Conservation (phyloP, 768 basidiomycete genomes). For the Cyclocybe aegerita region DNA sequence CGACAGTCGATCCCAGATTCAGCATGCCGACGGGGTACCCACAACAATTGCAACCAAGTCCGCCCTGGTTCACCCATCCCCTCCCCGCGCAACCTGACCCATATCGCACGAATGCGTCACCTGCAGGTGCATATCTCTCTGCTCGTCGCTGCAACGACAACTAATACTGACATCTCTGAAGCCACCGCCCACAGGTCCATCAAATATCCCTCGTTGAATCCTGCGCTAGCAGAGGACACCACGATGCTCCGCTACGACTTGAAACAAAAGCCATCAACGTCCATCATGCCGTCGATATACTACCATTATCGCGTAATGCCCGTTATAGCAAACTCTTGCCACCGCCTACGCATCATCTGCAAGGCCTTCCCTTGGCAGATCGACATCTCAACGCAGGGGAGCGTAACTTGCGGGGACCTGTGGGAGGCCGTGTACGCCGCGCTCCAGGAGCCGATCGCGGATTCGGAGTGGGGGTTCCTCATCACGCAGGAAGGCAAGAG, state of each 20-base stretch:
- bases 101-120: not conserved
- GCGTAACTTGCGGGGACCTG: conserved; percentile 50
- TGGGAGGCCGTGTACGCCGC: conserved; percentile 52
- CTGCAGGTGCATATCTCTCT: not conserved
- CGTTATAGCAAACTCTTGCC: conserved; percentile 36
- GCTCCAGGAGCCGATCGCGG: conserved; percentile 54
- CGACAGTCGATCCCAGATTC: too few species aligned
- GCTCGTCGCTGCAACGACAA: not conserved
- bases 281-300: conserved; percentile 43
- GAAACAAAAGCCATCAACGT: conserved; percentile 37
- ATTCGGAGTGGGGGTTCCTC: conserved; percentile 69
- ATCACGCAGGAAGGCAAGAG: conserved; percentile 39
- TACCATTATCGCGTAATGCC: conserved; percentile 32
- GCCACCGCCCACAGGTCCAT: conserved; percentile 17
- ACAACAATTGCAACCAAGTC: too few species aligned
- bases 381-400: conserved; percentile 43
- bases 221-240: conserved; percentile 50
- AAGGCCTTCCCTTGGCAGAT: conserved; percentile 67
- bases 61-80: too few species aligned
- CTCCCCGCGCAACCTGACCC: too few species aligned
- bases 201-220: conserved; percentile 53
- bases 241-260: conserved; percentile 52
- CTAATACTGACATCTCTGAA: not conserved
- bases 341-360: conserved; percentile 53
- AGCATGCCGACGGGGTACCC: too few species aligned